Evolutionary conservation across 2,329 filamentous ascomycete species (phyloP).

Genomic region (Cephalotrichum gorgonifer): DNA sequence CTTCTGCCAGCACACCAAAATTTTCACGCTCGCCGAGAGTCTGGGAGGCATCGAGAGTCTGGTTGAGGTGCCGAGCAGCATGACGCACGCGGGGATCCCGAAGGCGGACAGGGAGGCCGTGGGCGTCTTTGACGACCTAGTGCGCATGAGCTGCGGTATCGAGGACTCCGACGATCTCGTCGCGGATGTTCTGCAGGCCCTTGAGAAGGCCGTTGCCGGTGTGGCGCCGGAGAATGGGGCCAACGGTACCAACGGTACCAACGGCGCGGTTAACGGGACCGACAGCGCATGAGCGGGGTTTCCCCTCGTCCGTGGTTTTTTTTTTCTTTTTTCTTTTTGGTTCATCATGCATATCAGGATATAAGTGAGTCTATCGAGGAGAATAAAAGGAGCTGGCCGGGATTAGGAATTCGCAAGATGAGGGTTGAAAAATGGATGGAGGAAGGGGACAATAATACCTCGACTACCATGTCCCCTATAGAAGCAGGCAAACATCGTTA

Average conservation of each 20-base stretch:
- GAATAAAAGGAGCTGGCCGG: too few species aligned
- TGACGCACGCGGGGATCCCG: slow-evolving; percentile 96
- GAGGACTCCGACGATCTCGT: slow-evolving; percentile 83
- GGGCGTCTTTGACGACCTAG: slow-evolving; percentile 89
- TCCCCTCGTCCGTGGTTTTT: neutral
- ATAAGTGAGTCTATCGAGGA: neutral
- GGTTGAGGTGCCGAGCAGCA: slow-evolving; percentile 83
- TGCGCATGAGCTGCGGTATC: slow-evolving; percentile 86
- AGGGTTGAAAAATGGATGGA: neutral
- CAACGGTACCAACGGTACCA: slow-evolving; percentile 18
- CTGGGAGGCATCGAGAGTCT: slow-evolving; percentile 88
- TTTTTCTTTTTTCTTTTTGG: neutral
- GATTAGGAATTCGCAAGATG: neutral
- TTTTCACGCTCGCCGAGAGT: slow-evolving; percentile 90
- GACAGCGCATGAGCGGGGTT: neutral
- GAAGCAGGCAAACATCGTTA: too few species aligned
- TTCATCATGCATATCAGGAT: neutral
- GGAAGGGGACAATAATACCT: neutral
- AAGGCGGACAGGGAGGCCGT: slow-evolving; percentile 81
- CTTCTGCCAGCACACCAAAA: slow-evolving; percentile 81
- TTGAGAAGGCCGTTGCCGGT: slow-evolving; percentile 58
- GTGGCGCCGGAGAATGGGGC: slow-evolving; percentile 12
- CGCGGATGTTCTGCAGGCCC: slow-evolving; percentile 69
- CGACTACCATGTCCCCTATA: neutral
- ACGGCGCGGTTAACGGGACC: neutral